Percentiles rank a stretch among this genome's conserved stretches.
phyloP scores from a whole-genome alignment of 2,329 filamentous ascomycete species.

The Ophiosphaerella korrae region DNA sequence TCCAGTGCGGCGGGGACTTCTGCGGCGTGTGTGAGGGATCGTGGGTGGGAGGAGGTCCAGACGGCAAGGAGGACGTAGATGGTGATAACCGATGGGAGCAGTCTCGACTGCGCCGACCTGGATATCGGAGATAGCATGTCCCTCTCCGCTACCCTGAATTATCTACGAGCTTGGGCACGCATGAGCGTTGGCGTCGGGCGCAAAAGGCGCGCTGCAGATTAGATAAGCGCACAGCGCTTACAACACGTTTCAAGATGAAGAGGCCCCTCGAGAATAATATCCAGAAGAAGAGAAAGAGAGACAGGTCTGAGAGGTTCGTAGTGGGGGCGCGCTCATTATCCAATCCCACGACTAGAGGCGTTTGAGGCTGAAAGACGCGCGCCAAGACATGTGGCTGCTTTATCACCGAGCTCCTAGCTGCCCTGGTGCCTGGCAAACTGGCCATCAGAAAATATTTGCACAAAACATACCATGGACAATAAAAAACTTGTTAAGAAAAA shows the following conservation, averaged over 20 bases:
- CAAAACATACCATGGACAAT: too few species aligned
- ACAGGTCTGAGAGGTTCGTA: not conserved
- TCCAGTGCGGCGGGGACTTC: slow-evolving; percentile 51
- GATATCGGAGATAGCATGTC: slow-evolving; percentile 58
- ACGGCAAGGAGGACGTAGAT: slow-evolving; percentile 65
- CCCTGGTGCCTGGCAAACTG: too few species aligned
- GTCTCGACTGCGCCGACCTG: slow-evolving; percentile 72
- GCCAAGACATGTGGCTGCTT: slow-evolving; percentile 4
- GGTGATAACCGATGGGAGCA: slow-evolving; percentile 69
- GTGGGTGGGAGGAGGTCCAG: slow-evolving; percentile 64
- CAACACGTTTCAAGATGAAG: not conserved
- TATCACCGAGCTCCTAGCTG: too few species aligned
- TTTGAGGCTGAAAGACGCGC: slow-evolving; percentile 2
- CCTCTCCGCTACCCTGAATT: slow-evolving; percentile 26
- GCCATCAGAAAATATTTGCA: too few species aligned
- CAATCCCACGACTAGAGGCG: too few species aligned
- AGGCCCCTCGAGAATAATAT: too few species aligned
- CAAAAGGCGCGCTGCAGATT: slow-evolving; percentile 18
- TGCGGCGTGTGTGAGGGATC: slow-evolving; percentile 63
- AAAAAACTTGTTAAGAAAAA: too few species aligned
- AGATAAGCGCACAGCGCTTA: not conserved
- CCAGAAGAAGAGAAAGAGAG: not conserved
- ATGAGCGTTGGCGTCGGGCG: slow-evolving; percentile 19
- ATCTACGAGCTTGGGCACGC: slow-evolving; percentile 22
- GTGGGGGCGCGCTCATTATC: not conserved